Evolutionary conservation across 1,284 basidiomycete species (phyloP).

Genomic region (Athelia sp.): DNA sequence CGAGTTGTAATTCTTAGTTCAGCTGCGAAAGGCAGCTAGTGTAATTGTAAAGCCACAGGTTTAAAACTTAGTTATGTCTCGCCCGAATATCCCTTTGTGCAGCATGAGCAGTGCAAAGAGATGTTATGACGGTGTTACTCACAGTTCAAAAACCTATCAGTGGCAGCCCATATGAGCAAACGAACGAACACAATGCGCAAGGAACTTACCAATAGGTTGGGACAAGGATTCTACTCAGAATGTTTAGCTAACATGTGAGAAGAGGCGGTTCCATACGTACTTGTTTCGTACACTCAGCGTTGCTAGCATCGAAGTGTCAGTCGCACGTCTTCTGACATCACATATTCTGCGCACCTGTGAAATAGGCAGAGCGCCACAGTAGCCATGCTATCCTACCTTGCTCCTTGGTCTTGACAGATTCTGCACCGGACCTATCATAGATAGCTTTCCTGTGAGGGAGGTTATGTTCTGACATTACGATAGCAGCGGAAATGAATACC

Average conservation of each 20-base stretch:
- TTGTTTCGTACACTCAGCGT: constrained; percentile 76
- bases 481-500: no score
- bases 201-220: constrained; percentile 64
- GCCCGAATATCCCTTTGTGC: constrained; percentile 67
- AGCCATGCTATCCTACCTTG: constrained; percentile 74
- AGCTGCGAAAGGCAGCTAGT: constrained; percentile 1
- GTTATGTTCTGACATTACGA: no score
- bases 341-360: constrained; percentile 36
- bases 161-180: not conserved
- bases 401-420: constrained; percentile 56
- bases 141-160: constrained; percentile 53
- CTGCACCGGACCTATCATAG: constrained; percentile 56
- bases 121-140: constrained; percentile 15
- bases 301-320: constrained; percentile 19
- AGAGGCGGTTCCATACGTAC: constrained; percentile 28
- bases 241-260: not conserved
- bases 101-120: constrained; percentile 24
- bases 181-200: constrained; percentile 6
- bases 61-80: constrained; percentile 76
- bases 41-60: not conserved
- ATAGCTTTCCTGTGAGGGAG: constrained; percentile 59
- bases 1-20: constrained; percentile 4
- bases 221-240: constrained; percentile 54
- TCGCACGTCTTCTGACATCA: no score
- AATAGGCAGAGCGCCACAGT: constrained; percentile 77